Evolutionary conservation across 495 filamentous ascomycete genomes (phyloP), one percentile per base, ranked within the genome.

Genomic region (Hyaloscypha hepaticicola): DNA sequence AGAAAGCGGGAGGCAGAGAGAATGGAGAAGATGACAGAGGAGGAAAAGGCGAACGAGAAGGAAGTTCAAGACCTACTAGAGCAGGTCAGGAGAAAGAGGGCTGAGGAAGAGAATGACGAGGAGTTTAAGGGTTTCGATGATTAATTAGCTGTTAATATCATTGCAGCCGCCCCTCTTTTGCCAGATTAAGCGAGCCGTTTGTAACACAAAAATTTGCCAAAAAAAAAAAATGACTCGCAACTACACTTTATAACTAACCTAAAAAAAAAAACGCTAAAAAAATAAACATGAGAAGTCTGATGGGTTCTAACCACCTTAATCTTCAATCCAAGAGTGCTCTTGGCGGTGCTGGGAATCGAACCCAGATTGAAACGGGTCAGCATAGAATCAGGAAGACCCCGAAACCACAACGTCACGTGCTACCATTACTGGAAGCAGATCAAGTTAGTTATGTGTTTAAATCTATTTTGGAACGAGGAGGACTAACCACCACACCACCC

Each of bases 61-160:
- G 87, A 93, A 76, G 83, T 96, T 58, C 80, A 92, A 66, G 77
- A 82, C 34, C 80, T 99, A 82, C 82, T 97, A 45, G 81, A 86
- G 64, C 73, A 87, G 69, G 86, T 97, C 25, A 86, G 87, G 74
- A 80, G 76, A 65, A 76, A 83, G 74, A 80, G 76, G 34, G 55
- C 71, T 64, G 82, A 83, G 67, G 80, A 84, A 67, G 75, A 75
- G 8, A 68, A 69, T 25, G 72, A 69, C 55, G 73, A 70, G 64
- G 74, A 77, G 55, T 83, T 67, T 80, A 73, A 78, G 75, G 81
- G 53, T 71, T 82, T 70, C 80, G 72, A 78, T 63, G 65, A 70
- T 45, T 66, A 61, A 38, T n/a, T 59, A n/a, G 11, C 4, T 67
- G 61, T 19, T 34, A 58, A 6, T 7, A 16, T 52, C n/a, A n/a